These are phyloP conservation scores for Tricladium varicosporioides DNA, from an alignment of 2,329 filamentous ascomycete species.

Conservation along the genomic window DNA sequence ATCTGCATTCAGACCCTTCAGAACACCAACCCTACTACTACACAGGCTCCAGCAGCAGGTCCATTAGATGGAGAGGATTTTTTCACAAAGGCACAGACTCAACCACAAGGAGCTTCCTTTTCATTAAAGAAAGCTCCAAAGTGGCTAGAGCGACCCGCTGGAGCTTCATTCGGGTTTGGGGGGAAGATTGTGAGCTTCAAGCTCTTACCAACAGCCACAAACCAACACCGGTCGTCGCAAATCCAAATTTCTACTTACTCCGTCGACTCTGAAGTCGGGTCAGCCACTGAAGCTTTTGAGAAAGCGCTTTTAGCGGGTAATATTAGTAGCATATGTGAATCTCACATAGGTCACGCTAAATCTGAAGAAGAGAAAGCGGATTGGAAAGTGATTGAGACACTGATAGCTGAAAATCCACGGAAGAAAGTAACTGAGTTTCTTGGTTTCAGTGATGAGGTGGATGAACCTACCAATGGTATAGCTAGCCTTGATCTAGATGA, in stretches of 20 bases:
- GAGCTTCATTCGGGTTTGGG: slow-evolving; percentile 91
- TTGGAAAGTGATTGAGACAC: slow-evolving; percentile 89
- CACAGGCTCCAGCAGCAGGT: slow-evolving; percentile 64
- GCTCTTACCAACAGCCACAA: slow-evolving; percentile 54
- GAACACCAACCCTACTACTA: slow-evolving; percentile 79
- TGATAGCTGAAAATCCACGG: slow-evolving; percentile 82
- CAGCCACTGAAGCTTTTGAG: slow-evolving; percentile 84
- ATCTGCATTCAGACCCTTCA: slow-evolving; percentile 92
- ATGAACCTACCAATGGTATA: slow-evolving; percentile 52
- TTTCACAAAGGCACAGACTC: slow-evolving; percentile 88
- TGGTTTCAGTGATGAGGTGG: slow-evolving; percentile 66
- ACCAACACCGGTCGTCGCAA: slow-evolving; percentile 69
- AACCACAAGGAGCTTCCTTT: slow-evolving; percentile 88
- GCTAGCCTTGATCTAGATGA: slow-evolving; percentile 34
- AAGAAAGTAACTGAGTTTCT: slow-evolving; percentile 85
- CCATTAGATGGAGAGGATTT: slow-evolving; percentile 90
- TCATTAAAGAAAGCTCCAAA: slow-evolving; percentile 81
- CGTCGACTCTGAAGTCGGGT: slow-evolving; percentile 80
- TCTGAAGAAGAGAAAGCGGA: slow-evolving; percentile 92
- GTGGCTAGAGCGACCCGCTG: slow-evolving; percentile 83
- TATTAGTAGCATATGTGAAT: slow-evolving; percentile 74
- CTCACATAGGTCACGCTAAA: slow-evolving; percentile 70
- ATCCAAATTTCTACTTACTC: slow-evolving; percentile 85
- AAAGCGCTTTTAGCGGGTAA: slow-evolving; percentile 76
- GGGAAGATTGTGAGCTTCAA: slow-evolving; percentile 83